These are phyloP conservation scores for Eucalyptus pauciflora DNA, from an alignment of 345 rosid species.

Conservation along the genomic window DNA sequence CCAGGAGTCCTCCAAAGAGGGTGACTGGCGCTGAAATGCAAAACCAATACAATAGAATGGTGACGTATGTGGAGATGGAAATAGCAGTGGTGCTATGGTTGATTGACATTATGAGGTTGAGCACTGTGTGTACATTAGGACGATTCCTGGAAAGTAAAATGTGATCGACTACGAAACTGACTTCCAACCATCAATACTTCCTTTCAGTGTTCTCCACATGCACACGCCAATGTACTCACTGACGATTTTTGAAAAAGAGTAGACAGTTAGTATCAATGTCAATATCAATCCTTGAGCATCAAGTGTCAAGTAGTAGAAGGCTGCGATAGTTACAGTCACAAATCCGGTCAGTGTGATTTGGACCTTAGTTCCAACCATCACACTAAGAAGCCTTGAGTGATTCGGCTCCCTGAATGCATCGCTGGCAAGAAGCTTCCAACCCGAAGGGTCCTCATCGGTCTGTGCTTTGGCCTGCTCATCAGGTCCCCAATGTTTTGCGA, in stretches of 20 bases:
- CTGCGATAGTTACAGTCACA: not conserved
- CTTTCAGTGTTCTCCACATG: not conserved
- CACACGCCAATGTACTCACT: not conserved
- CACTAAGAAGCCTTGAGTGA: not conserved
- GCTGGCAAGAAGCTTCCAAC: conserved; percentile 5
- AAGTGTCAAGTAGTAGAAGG: not conserved
- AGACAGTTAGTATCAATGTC: not conserved
- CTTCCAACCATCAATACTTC: not conserved
- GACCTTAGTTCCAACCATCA: not conserved
- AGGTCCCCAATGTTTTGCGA: conserved; percentile 29
- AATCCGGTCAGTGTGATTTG: not conserved
- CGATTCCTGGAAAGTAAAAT: not conserved
- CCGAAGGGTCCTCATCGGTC: conserved; percentile 59
- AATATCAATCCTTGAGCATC: not conserved
- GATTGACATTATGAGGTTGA: not conserved
- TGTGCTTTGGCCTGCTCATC: conserved; percentile 67
- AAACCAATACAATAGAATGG: not conserved
- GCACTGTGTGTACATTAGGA: not conserved
- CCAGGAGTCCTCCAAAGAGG: not conserved
- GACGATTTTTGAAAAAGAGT: not conserved
- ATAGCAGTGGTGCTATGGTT: not conserved
- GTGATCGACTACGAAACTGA: not conserved
- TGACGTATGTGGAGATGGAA: not conserved
- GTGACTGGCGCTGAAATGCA: not conserved
- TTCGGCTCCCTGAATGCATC: not conserved